Evolutionary conservation across 2,329 filamentous ascomycete species (phyloP).

Genomic region (Xylaria multiplex): DNA sequence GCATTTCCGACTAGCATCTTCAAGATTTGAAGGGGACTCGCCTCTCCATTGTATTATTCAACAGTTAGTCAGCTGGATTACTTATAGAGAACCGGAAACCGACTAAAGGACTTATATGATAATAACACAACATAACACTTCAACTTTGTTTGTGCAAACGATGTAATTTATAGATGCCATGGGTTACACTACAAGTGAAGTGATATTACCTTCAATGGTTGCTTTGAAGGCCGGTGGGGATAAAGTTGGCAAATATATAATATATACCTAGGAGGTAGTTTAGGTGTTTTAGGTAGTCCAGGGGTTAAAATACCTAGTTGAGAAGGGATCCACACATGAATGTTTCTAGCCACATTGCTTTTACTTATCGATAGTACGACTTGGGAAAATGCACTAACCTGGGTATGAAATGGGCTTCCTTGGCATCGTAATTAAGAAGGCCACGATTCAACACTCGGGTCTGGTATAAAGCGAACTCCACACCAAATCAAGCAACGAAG

Average conservation of each 20-base stretch:
- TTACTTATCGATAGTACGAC: slow-evolving; percentile 43
- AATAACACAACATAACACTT: neutral
- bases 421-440: slow-evolving; percentile 43
- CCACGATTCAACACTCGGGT: slow-evolving; percentile 46
- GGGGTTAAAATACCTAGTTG: neutral
- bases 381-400: neutral
- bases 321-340: slow-evolving; percentile 1
- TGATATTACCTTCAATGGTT: too few relatives aligned
- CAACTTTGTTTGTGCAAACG: neutral
- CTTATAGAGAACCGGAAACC: neutral
- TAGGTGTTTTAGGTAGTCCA: neutral
- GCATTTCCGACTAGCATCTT: neutral
- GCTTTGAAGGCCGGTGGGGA: too few relatives aligned
- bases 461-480: slow-evolving; percentile 14
- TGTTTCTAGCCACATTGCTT: slow-evolving; percentile 34
- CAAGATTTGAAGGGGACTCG: neutral
- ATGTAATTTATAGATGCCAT: neutral
- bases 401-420: slow-evolving; percentile 13
- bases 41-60: neutral
- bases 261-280: too few relatives aligned
- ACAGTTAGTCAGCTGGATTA: neutral
- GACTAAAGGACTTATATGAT: neutral
- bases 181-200: too few relatives aligned
- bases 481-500: slow-evolving; percentile 22
- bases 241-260: too few relatives aligned